Evolutionary conservation across 768 basidiomycete species (phyloP), one percentile per base, ranked within the genome.

Genomic region (Russula emetica): DNA sequence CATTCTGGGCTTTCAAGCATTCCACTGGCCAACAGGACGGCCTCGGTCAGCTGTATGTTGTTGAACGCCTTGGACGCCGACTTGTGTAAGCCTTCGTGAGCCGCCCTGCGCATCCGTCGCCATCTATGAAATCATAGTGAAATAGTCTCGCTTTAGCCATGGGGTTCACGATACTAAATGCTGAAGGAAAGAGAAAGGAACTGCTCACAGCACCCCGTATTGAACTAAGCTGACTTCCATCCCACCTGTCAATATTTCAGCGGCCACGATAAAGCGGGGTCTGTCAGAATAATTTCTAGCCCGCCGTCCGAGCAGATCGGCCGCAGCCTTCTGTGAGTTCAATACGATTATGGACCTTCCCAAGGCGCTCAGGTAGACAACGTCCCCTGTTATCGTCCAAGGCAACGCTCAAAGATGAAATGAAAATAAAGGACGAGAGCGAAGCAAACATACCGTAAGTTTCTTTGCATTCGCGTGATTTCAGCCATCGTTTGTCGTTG

Each of bases 241-340:
- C 52, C 61, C 65, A 24, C 61, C 65, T 14, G 62, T 66, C 26
- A 63, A 36, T 64, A 65, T 65, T 52, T 65, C 64, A 56, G 64
- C 24, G 38, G 64, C 64, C 56, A 66, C 51, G n/a, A 66, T 66
- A 28, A 66, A 63, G 63, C 69, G 67, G 55, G 83, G 83, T 9
- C 84, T 78, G 64, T 81, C 81, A 5, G 82, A 82, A 66, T 83
- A 83, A 51, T 81, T 77, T 14, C 69, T 70, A 10, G 80, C 79
- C 13, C 81, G 78, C 36, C 73, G 71, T 53, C 82, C 81, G 40
- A 85, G 74, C 14, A 85, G 73, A 52, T 82, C 81, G 32, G 73
- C 68, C 2, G 76, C 79, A 11, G 76, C 73, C 58, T 74, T 74
- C 42, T 73, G 73, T 20, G 77, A 77, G 71, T 81, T 84, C 24